Base-by-base conservation (phyloP, 306 rosid genomes). In the Casuarina equisetifolia region DNA sequence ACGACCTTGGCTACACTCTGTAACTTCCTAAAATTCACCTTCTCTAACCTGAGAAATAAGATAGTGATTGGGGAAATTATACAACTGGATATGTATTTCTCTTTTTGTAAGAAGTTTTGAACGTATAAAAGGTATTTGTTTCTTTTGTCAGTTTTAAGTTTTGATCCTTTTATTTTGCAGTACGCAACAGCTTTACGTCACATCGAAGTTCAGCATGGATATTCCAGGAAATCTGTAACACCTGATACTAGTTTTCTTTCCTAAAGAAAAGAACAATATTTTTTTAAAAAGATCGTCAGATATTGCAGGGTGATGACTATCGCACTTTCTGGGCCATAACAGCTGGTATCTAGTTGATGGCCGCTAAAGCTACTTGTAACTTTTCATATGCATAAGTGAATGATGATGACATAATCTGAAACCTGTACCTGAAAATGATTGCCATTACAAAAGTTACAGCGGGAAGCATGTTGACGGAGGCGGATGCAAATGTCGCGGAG, bases 371-470 rank as follows among this genome's bases (percentile, higher is more conserved):
- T 50, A 67, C 80, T 51, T 68, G 25, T 58, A 77, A 3, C 59
- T 76, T 71, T 70, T 11, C 1, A 43, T 64, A 75, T 78, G 81
- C 70, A 44, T 71, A 49, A 82, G 75, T 57, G 77, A 71, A 51
- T 48, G 61, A 71, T 44, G 54, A 46, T 40, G 7, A 48, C 9
- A 42, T 36, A 3, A 68, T 11, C 1, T 12, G 86, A 63, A 75
- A 25, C 78, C 61, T 7, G 51, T 79, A 96, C 99, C 99, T 86
- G 97, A 96, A 96, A 78, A 79, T 77, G 85, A 92, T 85, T 57
- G 99, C 99, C 98, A 96, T 83, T 16, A 91, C 32, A 81, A 96
- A 96, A 73, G 99, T 96, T 6, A 96, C 83, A 70, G 99, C 99
- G 2, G 99, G 99, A 52, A 96, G 94, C 70, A 93, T 84, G 61